phyloP scores from a whole-genome alignment of 2,329 filamentous ascomycete genomes.

The Pleomassaria siparia region DNA sequence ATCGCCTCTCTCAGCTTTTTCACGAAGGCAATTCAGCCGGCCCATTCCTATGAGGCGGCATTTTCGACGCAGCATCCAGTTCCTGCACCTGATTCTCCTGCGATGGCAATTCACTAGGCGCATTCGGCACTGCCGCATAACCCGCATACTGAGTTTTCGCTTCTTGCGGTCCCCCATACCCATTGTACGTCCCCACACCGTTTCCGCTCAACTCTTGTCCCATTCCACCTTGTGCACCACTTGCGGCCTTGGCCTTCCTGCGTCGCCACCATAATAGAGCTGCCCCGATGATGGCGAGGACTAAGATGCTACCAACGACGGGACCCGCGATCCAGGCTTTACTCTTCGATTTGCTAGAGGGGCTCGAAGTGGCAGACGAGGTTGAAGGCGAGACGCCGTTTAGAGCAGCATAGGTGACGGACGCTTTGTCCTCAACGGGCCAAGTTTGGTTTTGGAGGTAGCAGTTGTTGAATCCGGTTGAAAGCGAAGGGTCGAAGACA shows the following conservation, averaged over 20 bases:
- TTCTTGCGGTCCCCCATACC: too few relatives aligned
- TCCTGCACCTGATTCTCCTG: too few relatives aligned
- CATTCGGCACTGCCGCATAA: too few relatives aligned
- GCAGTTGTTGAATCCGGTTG: conserved; percentile 32
- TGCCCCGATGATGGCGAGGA: conserved; percentile 16
- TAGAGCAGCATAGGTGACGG: conserved; percentile 24
- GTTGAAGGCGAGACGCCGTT: neutral
- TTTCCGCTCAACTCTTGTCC: too few relatives aligned
- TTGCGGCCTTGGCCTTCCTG: conserved; percentile 1
- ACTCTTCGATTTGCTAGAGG: neutral
- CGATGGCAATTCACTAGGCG: too few relatives aligned
- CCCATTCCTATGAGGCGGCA: too few relatives aligned
- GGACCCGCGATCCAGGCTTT: conserved; percentile 36
- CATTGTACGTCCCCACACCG: too few relatives aligned
- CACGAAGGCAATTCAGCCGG: too few relatives aligned
- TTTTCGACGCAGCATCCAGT: too few relatives aligned
- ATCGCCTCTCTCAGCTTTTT: too few relatives aligned
- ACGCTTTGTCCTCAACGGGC: conserved; percentile 18
- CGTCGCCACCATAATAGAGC: conserved; percentile 22
- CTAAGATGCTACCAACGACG: conserved; percentile 21
- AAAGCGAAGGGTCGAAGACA: conserved; percentile 27
- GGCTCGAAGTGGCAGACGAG: neutral
- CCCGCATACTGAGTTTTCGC: too few relatives aligned
- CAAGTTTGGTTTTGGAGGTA: conserved; percentile 35
- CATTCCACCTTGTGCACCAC: too few relatives aligned